These are phyloP conservation scores for Mortierella sp. DNA, from an alignment of 371 early-diverging fungal species.

Conservation along the genomic window DNA sequence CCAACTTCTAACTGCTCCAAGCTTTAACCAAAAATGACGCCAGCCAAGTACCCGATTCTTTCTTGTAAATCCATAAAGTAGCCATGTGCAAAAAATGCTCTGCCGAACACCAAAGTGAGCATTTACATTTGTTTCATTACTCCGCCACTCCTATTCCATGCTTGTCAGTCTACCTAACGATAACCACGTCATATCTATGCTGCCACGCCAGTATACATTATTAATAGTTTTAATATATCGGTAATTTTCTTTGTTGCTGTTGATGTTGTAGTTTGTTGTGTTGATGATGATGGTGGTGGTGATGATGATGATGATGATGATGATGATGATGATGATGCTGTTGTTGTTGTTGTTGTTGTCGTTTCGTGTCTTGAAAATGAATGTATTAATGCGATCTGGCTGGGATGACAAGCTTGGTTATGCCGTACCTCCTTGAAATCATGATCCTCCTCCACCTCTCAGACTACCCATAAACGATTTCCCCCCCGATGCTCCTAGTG, in stretches of 20 bases:
- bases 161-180: too few relatives aligned
- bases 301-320: too few relatives aligned
- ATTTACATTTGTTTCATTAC: neutral
- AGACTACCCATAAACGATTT: conserved; percentile 53
- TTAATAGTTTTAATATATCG: too few relatives aligned
- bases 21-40: neutral
- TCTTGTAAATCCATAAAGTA: neutral
- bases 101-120: neutral
- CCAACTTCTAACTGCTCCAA: neutral
- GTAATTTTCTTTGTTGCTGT: too few relatives aligned
- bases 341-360: neutral
- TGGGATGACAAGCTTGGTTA: too few relatives aligned
- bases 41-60: neutral
- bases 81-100: conserved; percentile 1
- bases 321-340: too few relatives aligned
- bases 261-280: too few relatives aligned
- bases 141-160: neutral
- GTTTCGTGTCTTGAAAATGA: neutral
- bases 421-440: neutral
- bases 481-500: conserved; percentile 45
- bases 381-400: too few relatives aligned
- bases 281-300: too few relatives aligned
- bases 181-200: too few relatives aligned
- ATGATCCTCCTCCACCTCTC: conserved; percentile 29
- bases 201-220: too few relatives aligned